A percentile compares a stretch with the other conserved stretches of the same genome.
phyloP scores from a whole-genome alignment of 2,329 filamentous ascomycete genomes.

The Fusarium burgessii region DNA sequence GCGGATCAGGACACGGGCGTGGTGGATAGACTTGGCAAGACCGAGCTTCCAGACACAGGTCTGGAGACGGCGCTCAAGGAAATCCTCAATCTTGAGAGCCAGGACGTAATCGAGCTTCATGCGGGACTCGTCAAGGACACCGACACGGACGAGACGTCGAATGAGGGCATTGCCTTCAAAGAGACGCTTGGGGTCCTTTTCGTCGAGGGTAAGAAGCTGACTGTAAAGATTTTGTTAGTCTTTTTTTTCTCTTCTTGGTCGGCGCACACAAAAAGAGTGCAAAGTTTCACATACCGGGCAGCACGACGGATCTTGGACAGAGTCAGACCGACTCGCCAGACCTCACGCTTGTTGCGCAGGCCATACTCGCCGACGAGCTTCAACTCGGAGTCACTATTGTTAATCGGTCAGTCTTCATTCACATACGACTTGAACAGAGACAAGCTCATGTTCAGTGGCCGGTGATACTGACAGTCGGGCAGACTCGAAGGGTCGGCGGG shows the following conservation, averaged over 20 bases:
- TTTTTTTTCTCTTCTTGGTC: neutral
- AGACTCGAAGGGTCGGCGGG: slow-evolving; percentile 98
- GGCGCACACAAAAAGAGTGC: neutral
- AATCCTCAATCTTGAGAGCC: slow-evolving; percentile 99
- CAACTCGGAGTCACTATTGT: slow-evolving; percentile 93
- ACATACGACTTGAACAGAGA: slow-evolving; percentile 95
- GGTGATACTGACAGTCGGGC: slow-evolving; percentile 97
- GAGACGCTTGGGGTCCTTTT: slow-evolving; percentile 99
- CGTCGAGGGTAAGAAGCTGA: slow-evolving; percentile 99
- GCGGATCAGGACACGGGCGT: slow-evolving; percentile 99
- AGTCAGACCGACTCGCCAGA: slow-evolving; percentile 99
- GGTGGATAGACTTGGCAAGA: slow-evolving; percentile 99
- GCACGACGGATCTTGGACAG: slow-evolving; percentile 99
- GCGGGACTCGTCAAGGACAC: slow-evolving; percentile 99
- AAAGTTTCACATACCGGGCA: slow-evolving; percentile 78
- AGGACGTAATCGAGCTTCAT: slow-evolving; percentile 99
- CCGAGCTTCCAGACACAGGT: slow-evolving; percentile 99
- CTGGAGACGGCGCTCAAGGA: slow-evolving; percentile 99
- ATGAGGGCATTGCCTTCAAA: slow-evolving; percentile 99
- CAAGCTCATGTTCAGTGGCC: slow-evolving; percentile 99
- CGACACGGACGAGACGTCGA: slow-evolving; percentile 99
- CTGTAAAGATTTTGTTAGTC: slow-evolving; percentile 61
- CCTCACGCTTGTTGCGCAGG: slow-evolving; percentile 99
- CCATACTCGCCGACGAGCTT: slow-evolving; percentile 99
- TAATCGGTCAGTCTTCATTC: slow-evolving; percentile 75